A percentile compares a stretch with the other conserved stretches of the same genome.
These are phyloP conservation scores for Hamamelis virginiana DNA, from an alignment of 164 flowering plant genomes.

Conservation along the genomic window DNA sequence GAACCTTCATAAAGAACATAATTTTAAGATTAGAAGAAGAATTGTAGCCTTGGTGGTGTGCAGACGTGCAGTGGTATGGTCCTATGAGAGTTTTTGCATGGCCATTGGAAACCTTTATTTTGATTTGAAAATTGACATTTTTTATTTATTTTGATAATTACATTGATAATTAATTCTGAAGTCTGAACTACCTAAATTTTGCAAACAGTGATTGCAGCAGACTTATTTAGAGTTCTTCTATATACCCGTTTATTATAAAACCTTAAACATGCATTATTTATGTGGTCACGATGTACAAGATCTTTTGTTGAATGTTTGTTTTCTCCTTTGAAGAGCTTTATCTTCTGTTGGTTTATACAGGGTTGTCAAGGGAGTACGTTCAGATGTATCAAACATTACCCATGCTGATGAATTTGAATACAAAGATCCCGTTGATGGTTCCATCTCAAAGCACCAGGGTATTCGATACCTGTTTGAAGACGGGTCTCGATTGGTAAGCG, in stretches of 20 bases:
- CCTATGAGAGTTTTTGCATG: no score
- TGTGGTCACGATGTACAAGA: not conserved
- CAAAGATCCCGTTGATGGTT: constrained; percentile 98
- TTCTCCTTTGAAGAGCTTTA: not conserved
- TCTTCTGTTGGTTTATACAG: constrained; percentile 31
- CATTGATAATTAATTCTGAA: no score
- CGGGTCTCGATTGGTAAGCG: constrained; percentile 89
- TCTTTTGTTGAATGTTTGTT: not conserved
- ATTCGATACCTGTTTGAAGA: constrained; percentile 87
- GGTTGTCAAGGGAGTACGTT: constrained; percentile 61
- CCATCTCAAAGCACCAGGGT: constrained; percentile 96
- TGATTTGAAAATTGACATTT: no score
- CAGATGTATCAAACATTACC: constrained; percentile 72
- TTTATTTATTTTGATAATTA: no score
- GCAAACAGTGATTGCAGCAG: no score
- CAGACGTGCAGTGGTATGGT: no score
- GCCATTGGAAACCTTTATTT: no score
- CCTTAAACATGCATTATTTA: not conserved
- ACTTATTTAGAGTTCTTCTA: no score
- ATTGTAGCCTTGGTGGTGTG: no score
- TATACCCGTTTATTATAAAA: not conserved
- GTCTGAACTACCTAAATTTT: no score
- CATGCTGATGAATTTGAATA: constrained; percentile 94
- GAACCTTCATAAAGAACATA: no score
- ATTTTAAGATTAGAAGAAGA: no score